Evolutionary conservation across 108 stramenopile species (phyloP), one percentile per base, ranked within the genome.

Genomic region (Asterionellopsis glacialis): DNA sequence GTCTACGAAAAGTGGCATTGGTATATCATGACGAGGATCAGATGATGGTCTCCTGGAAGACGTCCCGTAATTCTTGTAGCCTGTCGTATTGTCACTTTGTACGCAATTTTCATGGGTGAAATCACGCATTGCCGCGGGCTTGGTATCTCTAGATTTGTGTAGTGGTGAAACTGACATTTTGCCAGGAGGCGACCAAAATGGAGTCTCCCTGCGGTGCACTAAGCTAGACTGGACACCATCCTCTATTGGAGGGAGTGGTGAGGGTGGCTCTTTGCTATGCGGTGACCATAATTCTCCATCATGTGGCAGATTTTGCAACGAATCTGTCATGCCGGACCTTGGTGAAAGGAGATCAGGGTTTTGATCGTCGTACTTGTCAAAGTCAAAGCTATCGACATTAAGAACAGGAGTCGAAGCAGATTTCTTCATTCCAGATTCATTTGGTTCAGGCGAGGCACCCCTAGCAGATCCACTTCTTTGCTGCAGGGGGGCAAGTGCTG

Each of bases 301-400:
- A 39, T 39, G 27, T 45, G 61, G 61, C 2, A 51, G 50, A 50
- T 63, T 26, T n/a, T 42, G 64, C 12, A 51, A 55, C 11, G 64
- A 55, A 52, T 51, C 61, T 24, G 15, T 41, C n/a, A 11, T 52
- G 25, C 51, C 21, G 33, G 59, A 66, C 12, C 23, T n/a, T 26
- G 69, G 65, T 13, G 61, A 61, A 44, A 11, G 21, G 7, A 45
- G 55, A n/a, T 33, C 33, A 33, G 33, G 33, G 33, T 33, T 33
- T 33, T 33, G 33, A 33, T 18, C 15, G 28, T 63, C 59, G 61
- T 74, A 33, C 58, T 77, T 82, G 64, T 76, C 75, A 67, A 56
- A 82, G 45, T 82, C 81, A 58, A 82, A 82, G 22, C 63, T 76
- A 43, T 76, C 75, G 3, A 82, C 47, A 9, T 48, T 48, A 9